Evolutionary conservation across 2,329 filamentous ascomycete species (phyloP), one percentile per base, ranked within the genome.

Genomic region (Colletotrichum limetticola): DNA sequence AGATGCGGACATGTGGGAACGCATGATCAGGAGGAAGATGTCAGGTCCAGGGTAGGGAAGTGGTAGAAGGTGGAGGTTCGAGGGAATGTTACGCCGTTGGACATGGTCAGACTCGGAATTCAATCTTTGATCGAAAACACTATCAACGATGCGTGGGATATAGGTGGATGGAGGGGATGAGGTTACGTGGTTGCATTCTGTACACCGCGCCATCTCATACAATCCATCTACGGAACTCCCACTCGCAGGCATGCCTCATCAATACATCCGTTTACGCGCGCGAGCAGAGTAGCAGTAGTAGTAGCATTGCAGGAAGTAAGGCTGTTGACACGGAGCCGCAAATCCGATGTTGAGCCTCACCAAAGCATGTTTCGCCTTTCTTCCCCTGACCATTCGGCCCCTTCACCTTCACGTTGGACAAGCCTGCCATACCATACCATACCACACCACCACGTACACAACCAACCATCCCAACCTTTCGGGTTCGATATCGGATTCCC

Each of bases 401-500:
- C 42, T 49, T 9, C 3, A 22, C 42, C 19, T 49, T n/a, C 42
- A n/a, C 42, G 5, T 9, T n/a, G 42, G 16, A 2, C 5, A 37
- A 42, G 37, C 37, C 37, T 19, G 14, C 37, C 32, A 32, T 32
- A 12, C 37, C 37, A 7, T 49, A 42, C 37, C 37, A 42, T 42
- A 46, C 3, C 26, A 52, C 28, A 35, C 14, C 30, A 32, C 30
- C 30, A 32, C 30, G 26, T 24, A 26, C 30, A 57, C 42, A 60
- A 32, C 30, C 24, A 60, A 30, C 9, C 67, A 53, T 70, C 62
- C 49, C 59, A 69, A 72, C n/a, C 59, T 55, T 72, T 64, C 66
- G 32, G 66, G 53, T 57, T 72, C 53, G 59, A 69, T 64, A 55
- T 72, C 53, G 65, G 66, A 69, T 59, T 63, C 42, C 64, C 42